Evolutionary conservation across 495 filamentous ascomycete species (phyloP).

Genomic region (Penicillium nucicola): DNA sequence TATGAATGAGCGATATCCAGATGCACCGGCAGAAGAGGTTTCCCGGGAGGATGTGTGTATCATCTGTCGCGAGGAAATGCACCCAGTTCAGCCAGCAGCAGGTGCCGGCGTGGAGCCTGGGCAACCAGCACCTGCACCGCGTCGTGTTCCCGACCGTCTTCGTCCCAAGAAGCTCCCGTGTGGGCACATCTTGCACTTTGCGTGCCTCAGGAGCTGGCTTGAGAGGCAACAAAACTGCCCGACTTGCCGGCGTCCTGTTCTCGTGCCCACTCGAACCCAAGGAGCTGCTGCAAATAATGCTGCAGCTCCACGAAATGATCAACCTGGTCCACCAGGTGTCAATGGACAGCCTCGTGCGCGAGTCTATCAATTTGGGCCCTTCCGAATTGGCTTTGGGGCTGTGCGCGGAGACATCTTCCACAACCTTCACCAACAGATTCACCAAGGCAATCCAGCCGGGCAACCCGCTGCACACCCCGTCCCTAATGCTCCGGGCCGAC

Average conservation of each 20-base stretch:
- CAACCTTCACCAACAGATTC: slow-evolving; percentile 49
- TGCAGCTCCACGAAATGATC: slow-evolving; percentile 25
- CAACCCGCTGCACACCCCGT: slow-evolving; percentile 25
- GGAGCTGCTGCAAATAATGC: slow-evolving; percentile 25
- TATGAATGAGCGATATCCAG: slow-evolving; percentile 89
- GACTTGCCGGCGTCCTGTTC: slow-evolving; percentile 83
- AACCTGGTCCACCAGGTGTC: slow-evolving; percentile 27
- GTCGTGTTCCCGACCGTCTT: slow-evolving; percentile 65
- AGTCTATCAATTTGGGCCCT: slow-evolving; percentile 54
- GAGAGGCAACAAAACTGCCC: slow-evolving; percentile 97
- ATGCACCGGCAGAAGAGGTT: slow-evolving; percentile 86
- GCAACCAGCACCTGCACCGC: slow-evolving; percentile 9
- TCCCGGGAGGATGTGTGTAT: slow-evolving; percentile 88
- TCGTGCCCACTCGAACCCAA: slow-evolving; percentile 28
- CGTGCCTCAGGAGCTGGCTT: slow-evolving; percentile 95
- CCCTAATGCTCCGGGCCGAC: slow-evolving; percentile 30
- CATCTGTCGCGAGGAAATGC: slow-evolving; percentile 96
- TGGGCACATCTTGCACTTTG: slow-evolving; percentile 91
- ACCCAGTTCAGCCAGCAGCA: slow-evolving; percentile 53
- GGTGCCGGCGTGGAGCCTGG: slow-evolving; percentile 34
- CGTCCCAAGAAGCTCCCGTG: slow-evolving; percentile 95
- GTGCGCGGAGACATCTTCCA: slow-evolving; percentile 52
- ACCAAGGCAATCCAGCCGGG: slow-evolving; percentile 36
- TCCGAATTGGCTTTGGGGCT: slow-evolving; percentile 57
- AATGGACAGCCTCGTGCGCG: slow-evolving; percentile 40